Evolutionary conservation across 768 basidiomycete species (phyloP).

Genomic region (Coprinopsis sp.): DNA sequence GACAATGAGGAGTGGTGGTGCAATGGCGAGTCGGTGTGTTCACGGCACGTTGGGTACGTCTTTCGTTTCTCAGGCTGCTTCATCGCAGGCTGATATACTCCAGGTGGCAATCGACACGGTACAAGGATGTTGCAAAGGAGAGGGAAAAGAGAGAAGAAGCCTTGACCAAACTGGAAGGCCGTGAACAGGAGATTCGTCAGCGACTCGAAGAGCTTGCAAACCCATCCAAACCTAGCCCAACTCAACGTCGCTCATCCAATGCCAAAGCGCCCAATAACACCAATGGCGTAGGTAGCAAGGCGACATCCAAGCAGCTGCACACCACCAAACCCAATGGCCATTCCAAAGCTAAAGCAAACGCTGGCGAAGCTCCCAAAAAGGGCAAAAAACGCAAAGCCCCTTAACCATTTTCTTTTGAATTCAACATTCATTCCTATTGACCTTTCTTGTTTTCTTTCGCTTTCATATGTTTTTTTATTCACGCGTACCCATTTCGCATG

Average conservation of each 20-base stretch:
- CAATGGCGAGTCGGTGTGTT: slow-evolving; percentile 66
- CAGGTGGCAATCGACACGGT: slow-evolving; percentile 79
- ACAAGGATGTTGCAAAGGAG: slow-evolving; percentile 68
- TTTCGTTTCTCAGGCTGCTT: slow-evolving; percentile 8
- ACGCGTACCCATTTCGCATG: slow-evolving; percentile 9
- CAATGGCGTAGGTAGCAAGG: slow-evolving; percentile 18
- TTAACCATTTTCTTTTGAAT: slow-evolving; percentile 24
- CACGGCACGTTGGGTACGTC: slow-evolving; percentile 70
- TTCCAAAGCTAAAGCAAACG: slow-evolving; percentile 33
- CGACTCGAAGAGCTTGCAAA: slow-evolving; percentile 70
- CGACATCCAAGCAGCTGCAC: slow-evolving; percentile 31
- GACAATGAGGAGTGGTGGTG: slow-evolving; percentile 67
- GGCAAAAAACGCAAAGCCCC: slow-evolving; percentile 53
- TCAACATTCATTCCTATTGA: slow-evolving; percentile 21
- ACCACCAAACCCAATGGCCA: slow-evolving; percentile 44
- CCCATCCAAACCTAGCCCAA: slow-evolving; percentile 35
- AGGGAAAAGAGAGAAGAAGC: slow-evolving; percentile 70
- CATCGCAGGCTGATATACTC: background rate
- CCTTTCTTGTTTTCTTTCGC: slow-evolving; percentile 13
- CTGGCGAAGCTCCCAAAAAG: slow-evolving; percentile 47
- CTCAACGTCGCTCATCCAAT: background rate
- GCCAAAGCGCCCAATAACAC: slow-evolving; percentile 6
- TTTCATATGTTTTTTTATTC: slow-evolving; percentile 13
- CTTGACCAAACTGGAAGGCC: slow-evolving; percentile 59
- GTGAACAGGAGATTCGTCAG: slow-evolving; percentile 75